phyloP scores from a whole-genome alignment of 2,329 filamentous ascomycete species.

The Aaosphaeria pasadenensis region DNA sequence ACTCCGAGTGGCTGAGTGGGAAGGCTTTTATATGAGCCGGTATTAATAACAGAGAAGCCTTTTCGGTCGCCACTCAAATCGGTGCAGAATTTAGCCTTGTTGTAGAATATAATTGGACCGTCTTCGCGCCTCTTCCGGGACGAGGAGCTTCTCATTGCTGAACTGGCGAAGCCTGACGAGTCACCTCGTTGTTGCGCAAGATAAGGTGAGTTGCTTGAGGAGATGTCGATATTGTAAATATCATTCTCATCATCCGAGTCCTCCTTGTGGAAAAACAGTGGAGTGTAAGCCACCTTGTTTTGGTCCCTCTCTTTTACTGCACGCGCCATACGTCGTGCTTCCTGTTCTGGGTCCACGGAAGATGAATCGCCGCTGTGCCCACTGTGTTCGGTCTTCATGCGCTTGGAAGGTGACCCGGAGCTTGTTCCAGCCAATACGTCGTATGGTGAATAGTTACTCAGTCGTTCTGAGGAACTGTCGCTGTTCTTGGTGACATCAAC shows the following conservation, averaged over 20 bases:
- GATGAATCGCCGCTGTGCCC: constrained; percentile 13
- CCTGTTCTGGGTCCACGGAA: constrained; percentile 12
- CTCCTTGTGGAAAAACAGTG: constrained; percentile 47
- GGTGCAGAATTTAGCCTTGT: constrained; percentile 73
- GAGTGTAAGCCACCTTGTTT: constrained; percentile 44
- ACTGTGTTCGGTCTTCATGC: constrained; percentile 18
- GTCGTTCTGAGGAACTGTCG: constrained; percentile 49
- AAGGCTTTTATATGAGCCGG: constrained; percentile 27
- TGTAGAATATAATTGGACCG: constrained; percentile 82
- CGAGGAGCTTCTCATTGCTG: constrained; percentile 45
- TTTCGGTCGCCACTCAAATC: constrained; percentile 67
- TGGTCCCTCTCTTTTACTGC: constrained; percentile 19
- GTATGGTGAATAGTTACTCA: constrained; percentile 50
- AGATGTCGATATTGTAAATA: constrained; percentile 30
- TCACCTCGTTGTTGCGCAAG: constrained; percentile 27
- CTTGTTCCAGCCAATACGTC: constrained; percentile 31
- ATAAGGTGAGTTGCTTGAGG: constrained; percentile 25
- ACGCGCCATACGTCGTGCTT: constrained; percentile 14
- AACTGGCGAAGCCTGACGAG: constrained; percentile 44
- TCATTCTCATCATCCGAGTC: constrained; percentile 40
- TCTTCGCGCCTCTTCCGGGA: constrained; percentile 57
- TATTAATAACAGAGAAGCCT: constrained; percentile 13
- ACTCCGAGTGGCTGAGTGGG: constrained; percentile 31
- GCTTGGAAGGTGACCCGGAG: constrained; percentile 24
- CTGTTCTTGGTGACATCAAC: constrained; percentile 62